Conservation (phyloP, 257 asterid genomes). For the Ajuga chamaepitys region DNA sequence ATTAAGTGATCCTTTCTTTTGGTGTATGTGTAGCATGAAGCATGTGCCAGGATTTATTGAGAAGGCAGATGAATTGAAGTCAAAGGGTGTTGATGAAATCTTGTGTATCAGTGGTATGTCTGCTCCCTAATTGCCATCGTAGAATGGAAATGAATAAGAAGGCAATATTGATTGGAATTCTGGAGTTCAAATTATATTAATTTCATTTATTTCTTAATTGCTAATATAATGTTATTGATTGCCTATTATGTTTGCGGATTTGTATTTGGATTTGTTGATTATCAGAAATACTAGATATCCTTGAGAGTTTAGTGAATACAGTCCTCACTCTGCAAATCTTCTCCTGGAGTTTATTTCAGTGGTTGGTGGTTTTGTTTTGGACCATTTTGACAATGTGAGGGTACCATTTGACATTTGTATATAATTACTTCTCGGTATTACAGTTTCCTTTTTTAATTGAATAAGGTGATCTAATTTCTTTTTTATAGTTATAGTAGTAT, state of each 20-base stretch:
- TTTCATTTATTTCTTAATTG: neutral
- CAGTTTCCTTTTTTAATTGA: neutral
- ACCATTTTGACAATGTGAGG: neutral
- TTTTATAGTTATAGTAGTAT: neutral
- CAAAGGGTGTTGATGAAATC: no score
- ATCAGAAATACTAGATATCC: neutral
- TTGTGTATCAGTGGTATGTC: constrained; percentile 23
- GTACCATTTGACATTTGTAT: neutral
- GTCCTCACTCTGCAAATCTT: no score
- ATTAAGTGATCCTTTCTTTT: no score
- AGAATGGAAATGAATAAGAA: neutral
- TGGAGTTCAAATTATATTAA: no score
- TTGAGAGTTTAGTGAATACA: neutral
- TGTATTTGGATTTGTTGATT: neutral
- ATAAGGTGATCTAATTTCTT: no score
- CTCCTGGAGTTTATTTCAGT: no score
- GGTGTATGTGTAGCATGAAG: constrained; percentile 43
- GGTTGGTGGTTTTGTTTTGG: neutral
- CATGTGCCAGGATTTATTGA: constrained; percentile 93
- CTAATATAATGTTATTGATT: no score
- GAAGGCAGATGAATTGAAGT: constrained; percentile 67
- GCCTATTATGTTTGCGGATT: neutral
- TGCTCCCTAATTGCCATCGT: neutral
- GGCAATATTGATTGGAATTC: neutral
- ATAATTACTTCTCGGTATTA: neutral